Percentiles rank a stretch among this genome's conserved stretches.
These are phyloP conservation scores for Meyerozyma athensensis DNA, from an alignment of 1,139 yeast species.

Conservation along the genomic window DNA sequence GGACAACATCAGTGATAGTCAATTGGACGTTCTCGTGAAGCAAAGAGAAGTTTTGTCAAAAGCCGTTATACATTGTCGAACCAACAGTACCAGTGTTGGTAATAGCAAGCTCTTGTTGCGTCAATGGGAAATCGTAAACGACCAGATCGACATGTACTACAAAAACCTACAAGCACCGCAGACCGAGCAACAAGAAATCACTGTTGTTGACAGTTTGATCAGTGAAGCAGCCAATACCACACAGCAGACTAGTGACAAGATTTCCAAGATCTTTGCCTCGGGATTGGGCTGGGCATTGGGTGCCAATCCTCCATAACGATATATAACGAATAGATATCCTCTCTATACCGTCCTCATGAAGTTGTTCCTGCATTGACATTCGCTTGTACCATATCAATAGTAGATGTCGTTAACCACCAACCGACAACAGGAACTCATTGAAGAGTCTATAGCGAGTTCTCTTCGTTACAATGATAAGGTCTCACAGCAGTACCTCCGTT, in stretches of 20 bases:
- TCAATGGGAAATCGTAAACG: conserved; percentile 35
- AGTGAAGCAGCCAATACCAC: conserved; percentile 32
- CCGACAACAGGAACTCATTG: conserved; percentile 31
- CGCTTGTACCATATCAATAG: background rate
- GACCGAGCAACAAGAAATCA: conserved; percentile 4
- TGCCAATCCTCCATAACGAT: conserved; percentile 26
- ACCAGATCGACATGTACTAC: conserved; percentile 20
- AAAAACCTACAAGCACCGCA: conserved; percentile 5
- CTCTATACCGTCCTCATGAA: background rate
- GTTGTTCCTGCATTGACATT: background rate
- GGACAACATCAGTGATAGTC: conserved; percentile 14
- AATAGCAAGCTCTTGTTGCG: conserved; percentile 28
- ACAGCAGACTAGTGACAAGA: conserved; percentile 42
- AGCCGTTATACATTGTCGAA: conserved; percentile 28
- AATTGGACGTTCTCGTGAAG: conserved; percentile 22
- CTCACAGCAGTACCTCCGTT: conserved; percentile 27
- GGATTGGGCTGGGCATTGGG: conserved; percentile 70
- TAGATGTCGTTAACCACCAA: conserved; percentile 25
- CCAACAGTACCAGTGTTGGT: conserved; percentile 18
- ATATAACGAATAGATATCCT: background rate
- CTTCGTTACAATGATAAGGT: conserved; percentile 33
- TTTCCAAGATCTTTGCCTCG: conserved; percentile 48
- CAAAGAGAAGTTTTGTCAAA: conserved; percentile 49
- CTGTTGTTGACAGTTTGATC: conserved; percentile 26
- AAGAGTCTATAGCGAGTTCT: conserved; percentile 26